Percentiles rank a stretch among this genome's conserved stretches.
Conservation (phyloP, 371 early-diverging fungal genomes). For the Haplosporangium sp. region DNA sequence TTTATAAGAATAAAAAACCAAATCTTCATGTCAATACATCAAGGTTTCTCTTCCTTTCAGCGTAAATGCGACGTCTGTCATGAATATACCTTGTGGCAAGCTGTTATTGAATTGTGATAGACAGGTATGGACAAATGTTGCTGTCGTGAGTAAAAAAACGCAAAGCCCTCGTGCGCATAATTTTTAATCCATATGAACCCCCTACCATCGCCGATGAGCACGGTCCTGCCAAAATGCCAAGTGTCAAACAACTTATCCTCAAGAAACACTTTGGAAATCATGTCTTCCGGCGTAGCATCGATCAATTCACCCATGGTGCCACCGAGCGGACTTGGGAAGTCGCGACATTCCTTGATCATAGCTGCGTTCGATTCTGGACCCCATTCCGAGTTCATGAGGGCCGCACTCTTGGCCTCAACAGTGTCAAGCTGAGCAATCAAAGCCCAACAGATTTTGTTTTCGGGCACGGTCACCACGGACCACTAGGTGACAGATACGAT, state of each 20-base stretch:
- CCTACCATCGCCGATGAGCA: constrained; percentile 9
- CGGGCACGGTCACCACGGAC: constrained; percentile 4
- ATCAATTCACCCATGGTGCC: constrained; percentile 7
- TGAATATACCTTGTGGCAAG: constrained; percentile 5
- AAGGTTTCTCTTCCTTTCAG: background rate
- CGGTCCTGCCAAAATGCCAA: background rate
- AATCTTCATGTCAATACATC: no score
- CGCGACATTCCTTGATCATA: constrained; percentile 7
- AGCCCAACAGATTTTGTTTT: background rate
- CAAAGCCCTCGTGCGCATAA: background rate
- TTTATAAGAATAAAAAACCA: background rate
- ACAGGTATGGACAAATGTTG: no score
- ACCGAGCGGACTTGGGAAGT: constrained; percentile 2
- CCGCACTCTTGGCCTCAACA: background rate
- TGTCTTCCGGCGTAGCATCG: background rate
- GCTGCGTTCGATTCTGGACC: constrained; percentile 6
- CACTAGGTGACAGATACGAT: background rate
- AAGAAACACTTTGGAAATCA: background rate
- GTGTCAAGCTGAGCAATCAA: constrained; percentile 3
- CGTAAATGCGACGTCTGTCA: no score
- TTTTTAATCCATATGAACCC: background rate
- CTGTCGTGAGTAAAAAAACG: background rate
- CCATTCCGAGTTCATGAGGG: constrained; percentile 9
- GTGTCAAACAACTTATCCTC: constrained; percentile 7
- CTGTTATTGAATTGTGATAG: background rate